Conservation (phyloP, 2,329 filamentous ascomycete genomes). For the Apiospora malaysiana region DNA sequence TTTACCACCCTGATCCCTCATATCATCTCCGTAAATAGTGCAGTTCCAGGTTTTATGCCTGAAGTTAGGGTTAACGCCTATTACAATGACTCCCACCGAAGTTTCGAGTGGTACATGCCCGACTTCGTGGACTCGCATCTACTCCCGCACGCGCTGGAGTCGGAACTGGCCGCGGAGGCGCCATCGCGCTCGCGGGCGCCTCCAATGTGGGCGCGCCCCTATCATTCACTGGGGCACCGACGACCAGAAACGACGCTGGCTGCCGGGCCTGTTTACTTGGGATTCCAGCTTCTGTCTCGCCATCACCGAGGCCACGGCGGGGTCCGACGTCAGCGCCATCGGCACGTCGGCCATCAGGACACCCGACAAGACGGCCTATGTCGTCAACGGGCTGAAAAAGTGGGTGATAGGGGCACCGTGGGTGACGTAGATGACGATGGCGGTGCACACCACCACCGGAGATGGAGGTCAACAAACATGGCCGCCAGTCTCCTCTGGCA, state of each 20-base stretch:
- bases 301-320: constrained; percentile 96
- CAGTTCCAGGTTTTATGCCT: neutral
- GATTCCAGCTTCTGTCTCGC: constrained; percentile 98
- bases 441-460: constrained; percentile 81
- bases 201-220: constrained; percentile 95
- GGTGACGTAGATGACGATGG: constrained; percentile 96
- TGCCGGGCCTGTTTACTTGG: constrained; percentile 85
- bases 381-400: constrained; percentile 99
- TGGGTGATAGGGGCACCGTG: constrained; percentile 99
- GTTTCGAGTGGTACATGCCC: neutral
- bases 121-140: neutral
- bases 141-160: neutral
- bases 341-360: constrained; percentile 94
- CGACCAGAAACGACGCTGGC: constrained; percentile 81
- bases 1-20: neutral
- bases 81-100: neutral
- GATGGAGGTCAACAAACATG: constrained; percentile 88
- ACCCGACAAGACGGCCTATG: constrained; percentile 97
- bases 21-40: neutral
- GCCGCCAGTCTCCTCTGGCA: constrained; percentile 51
- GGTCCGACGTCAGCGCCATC: constrained; percentile 92
- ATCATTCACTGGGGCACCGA: constrained; percentile 91
- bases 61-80: neutral
- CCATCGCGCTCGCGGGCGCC: constrained; percentile 94
- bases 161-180: constrained; percentile 35